Evolutionary conservation across 116 monocot genomes (phyloP), one percentile per base, ranked within the genome.

Genomic region (Zostera marina): DNA sequence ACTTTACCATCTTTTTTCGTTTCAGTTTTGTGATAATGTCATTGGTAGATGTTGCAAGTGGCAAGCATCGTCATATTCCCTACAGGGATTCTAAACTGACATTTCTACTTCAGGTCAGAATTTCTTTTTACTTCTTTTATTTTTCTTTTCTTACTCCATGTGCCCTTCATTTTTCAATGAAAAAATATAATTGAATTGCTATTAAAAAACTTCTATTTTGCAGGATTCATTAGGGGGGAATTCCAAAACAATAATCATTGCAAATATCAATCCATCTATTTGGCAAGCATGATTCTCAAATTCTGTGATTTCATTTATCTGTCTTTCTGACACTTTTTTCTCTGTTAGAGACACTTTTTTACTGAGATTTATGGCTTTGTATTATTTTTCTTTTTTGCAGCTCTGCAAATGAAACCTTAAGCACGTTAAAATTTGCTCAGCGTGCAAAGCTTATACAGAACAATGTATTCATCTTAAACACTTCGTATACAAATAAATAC

Each of bases 221-320:
- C 73, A 86, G 85, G 85, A 86, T 66, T 86, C 81, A 38, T 70
- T 86, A 41, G 85, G 85, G 39, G 85, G 85, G 54, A 86, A 86
- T 70, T 86, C 85, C 32, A 86, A 86, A 73, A 86, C 85, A 41
- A 81, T 72, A 65, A 73, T 86, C 49, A 64, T 86, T 7, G 77
- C 85, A 63, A 86, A 74, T 64, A 51, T 86, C 62, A 86, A 81
- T 75, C 85, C 81, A 61, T 86, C 85, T 56, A 68, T 78, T 49
- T 78, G 81, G 85, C 80, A n/a, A 39, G 41, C 7, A 19, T 13
- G 42, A 22, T 22, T 22, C 11, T 11, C 8, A 6, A 42, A 41
- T 11, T 46, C 7, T 44, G 9, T 43, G 17, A 42, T 41, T 43
- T 53, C 72, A 7, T 32, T 32, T 32, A 8, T 40, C 23, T 56